These are phyloP conservation scores for Caryopteris hybrid DNA, from an alignment of 305 asterid species.

Conservation along the genomic window DNA sequence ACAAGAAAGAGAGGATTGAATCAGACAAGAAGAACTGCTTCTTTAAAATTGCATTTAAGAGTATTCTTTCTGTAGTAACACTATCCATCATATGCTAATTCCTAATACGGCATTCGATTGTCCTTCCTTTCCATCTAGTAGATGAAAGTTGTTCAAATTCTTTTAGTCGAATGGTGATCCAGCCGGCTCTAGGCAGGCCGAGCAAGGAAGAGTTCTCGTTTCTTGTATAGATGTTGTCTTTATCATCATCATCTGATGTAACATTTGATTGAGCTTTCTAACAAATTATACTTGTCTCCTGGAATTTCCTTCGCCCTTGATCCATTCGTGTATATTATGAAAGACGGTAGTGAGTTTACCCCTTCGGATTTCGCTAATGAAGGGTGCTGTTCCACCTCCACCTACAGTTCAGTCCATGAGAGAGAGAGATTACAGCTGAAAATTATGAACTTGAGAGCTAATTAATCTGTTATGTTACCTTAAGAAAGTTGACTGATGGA, in stretches of 20 bases:
- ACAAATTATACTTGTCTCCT: conserved; percentile 31
- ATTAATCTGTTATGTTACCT: conserved; percentile 21
- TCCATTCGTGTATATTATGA: conserved; percentile 47
- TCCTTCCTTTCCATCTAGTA: background rate
- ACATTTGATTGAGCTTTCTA: conserved; percentile 47
- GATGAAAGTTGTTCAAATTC: background rate
- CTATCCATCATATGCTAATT: conserved; percentile 12
- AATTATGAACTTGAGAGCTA: too few relatives aligned
- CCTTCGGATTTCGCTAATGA: conserved; percentile 42
- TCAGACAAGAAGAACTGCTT: too few relatives aligned
- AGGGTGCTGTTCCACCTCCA: conserved; percentile 51
- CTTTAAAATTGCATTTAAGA: background rate
- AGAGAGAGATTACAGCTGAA: too few relatives aligned
- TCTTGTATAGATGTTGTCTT: background rate
- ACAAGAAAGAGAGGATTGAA: background rate
- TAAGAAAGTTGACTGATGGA: conserved; percentile 40
- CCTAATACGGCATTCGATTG: conserved; percentile 8
- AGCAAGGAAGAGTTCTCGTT: background rate
- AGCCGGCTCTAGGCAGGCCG: background rate
- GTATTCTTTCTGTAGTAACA: background rate
- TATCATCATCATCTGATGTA: conserved; percentile 25
- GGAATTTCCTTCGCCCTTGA: conserved; percentile 38
- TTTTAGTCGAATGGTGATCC: background rate
- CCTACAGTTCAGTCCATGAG: conserved; percentile 35
- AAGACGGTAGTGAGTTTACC: conserved; percentile 36